Conservation (phyloP, 164 flowering plant species). For the Tetrastigma voinierianum region DNA sequence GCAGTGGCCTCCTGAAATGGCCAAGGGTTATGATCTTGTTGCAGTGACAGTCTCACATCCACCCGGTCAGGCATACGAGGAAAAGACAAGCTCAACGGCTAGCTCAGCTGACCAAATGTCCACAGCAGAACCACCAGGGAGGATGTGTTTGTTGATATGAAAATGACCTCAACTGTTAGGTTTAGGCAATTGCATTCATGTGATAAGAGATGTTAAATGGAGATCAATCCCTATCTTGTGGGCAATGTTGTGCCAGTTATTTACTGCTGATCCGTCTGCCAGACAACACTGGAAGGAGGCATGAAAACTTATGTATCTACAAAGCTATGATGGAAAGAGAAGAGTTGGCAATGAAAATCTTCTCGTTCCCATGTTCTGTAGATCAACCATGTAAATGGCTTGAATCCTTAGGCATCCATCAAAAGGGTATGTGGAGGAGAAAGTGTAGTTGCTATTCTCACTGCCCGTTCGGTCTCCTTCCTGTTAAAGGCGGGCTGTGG, state of each 20-base stretch:
- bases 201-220: slow-evolving; percentile 46
- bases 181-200: slow-evolving; percentile 45
- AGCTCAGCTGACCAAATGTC: slow-evolving; percentile 47
- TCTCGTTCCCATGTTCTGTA: slow-evolving; percentile 41
- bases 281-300: slow-evolving; percentile 60
- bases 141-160: slow-evolving; percentile 28
- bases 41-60: slow-evolving; percentile 72
- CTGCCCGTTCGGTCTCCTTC: slow-evolving; percentile 61
- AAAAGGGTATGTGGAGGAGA: slow-evolving; percentile 66
- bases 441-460: slow-evolving; percentile 55
- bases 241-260: slow-evolving; percentile 46
- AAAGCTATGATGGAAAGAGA: slow-evolving; percentile 69
- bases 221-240: slow-evolving; percentile 51
- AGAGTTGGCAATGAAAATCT: slow-evolving; percentile 55
- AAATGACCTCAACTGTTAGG: slow-evolving; percentile 16
- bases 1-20: slow-evolving; percentile 70
- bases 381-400: slow-evolving; percentile 68
- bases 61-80: slow-evolving; percentile 63
- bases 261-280: slow-evolving; percentile 50
- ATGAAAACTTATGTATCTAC: slow-evolving; percentile 49
- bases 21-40: slow-evolving; percentile 49
- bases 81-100: slow-evolving; percentile 34
- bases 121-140: slow-evolving; percentile 40
- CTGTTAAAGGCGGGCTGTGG: slow-evolving; percentile 36
- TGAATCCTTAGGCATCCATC: slow-evolving; percentile 51